Evolutionary conservation across 805 yeast species (phyloP).

Genomic region (Ogataea pini): DNA sequence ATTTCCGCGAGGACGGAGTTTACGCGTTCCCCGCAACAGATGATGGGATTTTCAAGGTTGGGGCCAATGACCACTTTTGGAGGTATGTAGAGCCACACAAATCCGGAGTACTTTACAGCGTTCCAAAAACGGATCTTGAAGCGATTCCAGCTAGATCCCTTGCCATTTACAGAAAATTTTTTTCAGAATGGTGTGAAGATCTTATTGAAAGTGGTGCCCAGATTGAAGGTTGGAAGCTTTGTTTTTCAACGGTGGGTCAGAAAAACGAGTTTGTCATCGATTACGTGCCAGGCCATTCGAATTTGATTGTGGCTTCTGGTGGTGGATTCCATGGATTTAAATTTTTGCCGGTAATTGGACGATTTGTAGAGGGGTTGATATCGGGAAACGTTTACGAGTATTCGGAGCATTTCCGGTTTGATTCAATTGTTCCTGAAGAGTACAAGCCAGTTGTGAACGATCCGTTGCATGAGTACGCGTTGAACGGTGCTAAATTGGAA

Average conservation of each 20-base stretch:
- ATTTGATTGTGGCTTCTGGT: conserved; percentile 15
- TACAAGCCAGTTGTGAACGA: conserved; percentile 6
- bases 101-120: conserved; percentile 2
- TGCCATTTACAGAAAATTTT: conserved; percentile 12
- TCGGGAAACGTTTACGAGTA: conserved; percentile 14
- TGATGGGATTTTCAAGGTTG: conserved; percentile 17
- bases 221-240: conserved; percentile 8
- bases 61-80: conserved; percentile 18
- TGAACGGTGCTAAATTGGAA: not conserved
- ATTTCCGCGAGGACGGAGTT: conserved; percentile 17
- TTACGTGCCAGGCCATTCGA: conserved; percentile 14
- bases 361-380: conserved; percentile 15
- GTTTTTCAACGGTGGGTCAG: conserved; percentile 12
- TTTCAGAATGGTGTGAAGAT: conserved; percentile 10
- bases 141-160: conserved; percentile 13
- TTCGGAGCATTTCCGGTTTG: conserved; percentile 18
- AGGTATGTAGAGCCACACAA: conserved; percentile 7
- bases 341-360: conserved; percentile 24
- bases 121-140: conserved; percentile 11
- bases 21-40: conserved; percentile 22
- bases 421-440: conserved; percentile 9
- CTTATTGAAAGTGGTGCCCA: conserved; percentile 2
- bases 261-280: conserved; percentile 18
- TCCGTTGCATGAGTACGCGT: not conserved
- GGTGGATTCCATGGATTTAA: conserved; percentile 21